phyloP scores from a whole-genome alignment of 495 filamentous ascomycete genomes.

The Rhypophila decipiens region DNA sequence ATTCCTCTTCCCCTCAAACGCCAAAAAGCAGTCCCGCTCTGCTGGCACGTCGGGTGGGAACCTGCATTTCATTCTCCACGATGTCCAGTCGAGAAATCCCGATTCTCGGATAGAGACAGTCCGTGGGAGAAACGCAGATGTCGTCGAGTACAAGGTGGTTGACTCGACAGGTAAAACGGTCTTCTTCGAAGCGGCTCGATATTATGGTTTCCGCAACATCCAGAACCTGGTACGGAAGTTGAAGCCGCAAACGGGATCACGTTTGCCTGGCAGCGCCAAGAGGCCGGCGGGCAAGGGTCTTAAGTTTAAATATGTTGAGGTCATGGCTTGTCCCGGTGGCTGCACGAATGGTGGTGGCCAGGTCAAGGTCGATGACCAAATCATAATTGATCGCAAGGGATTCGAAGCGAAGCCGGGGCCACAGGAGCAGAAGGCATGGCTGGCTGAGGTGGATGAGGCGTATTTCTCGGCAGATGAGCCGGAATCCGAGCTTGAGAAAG shows the following conservation, averaged over 20 bases:
- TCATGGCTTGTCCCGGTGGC: slow-evolving; percentile 97
- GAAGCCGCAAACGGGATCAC: slow-evolving; percentile 67
- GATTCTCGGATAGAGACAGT: slow-evolving; percentile 60
- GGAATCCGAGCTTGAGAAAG: slow-evolving; percentile 27
- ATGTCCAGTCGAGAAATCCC: slow-evolving; percentile 61
- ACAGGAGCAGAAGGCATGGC: slow-evolving; percentile 78
- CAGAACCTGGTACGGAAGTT: slow-evolving; percentile 89
- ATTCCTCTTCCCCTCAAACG: slow-evolving; percentile 58
- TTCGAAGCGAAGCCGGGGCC: slow-evolving; percentile 51
- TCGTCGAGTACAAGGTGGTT: slow-evolving; percentile 71
- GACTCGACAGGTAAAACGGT: slow-evolving; percentile 48
- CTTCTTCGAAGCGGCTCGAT: slow-evolving; percentile 79
- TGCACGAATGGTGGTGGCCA: slow-evolving; percentile 98
- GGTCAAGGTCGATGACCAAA: slow-evolving; percentile 76
- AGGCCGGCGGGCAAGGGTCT: slow-evolving; percentile 41
- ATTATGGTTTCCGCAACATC: slow-evolving; percentile 96
- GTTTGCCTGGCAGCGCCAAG: slow-evolving; percentile 62
- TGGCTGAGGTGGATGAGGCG: slow-evolving; percentile 81
- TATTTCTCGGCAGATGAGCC: slow-evolving; percentile 79
- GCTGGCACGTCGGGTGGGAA: slow-evolving; percentile 85
- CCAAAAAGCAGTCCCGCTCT: slow-evolving; percentile 23
- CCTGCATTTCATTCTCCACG: slow-evolving; percentile 69
- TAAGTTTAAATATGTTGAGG: slow-evolving; percentile 87
- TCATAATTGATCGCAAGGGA: slow-evolving; percentile 38
- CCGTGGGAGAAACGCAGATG: slow-evolving; percentile 82